Percentiles rank a stretch among this genome's conserved stretches.
phyloP scores from a whole-genome alignment of 1,284 basidiomycete genomes.

The Polyporus tsugae region DNA sequence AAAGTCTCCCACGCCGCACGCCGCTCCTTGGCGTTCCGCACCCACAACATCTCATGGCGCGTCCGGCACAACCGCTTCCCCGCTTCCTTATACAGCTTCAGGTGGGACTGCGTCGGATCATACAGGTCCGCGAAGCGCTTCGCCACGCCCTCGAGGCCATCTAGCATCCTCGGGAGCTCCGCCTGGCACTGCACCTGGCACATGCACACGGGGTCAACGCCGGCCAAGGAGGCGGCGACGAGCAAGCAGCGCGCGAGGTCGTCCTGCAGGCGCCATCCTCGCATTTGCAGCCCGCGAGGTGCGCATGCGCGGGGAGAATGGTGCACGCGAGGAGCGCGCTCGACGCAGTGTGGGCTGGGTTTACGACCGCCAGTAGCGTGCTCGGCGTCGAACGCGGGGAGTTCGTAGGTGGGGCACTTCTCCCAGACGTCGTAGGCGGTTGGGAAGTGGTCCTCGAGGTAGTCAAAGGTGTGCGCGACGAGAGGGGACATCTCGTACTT shows the following conservation, averaged over 20 bases:
- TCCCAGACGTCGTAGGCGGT: background rate
- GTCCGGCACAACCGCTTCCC: background rate
- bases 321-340: background rate
- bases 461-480: background rate
- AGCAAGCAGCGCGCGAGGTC: background rate
- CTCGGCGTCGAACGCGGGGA: no score
- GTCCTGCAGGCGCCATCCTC: no score
- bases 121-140: conserved; percentile 7
- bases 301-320: no score
- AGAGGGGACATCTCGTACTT: conserved; percentile 9
- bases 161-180: background rate
- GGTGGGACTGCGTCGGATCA: background rate
- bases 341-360: no score
- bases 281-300: conserved; percentile 2
- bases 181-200: background rate
- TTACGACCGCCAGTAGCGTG: no score
- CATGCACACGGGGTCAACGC: background rate
- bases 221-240: background rate
- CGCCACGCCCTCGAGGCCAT: background rate
- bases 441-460: conserved; percentile 5
- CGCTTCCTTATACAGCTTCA: background rate
- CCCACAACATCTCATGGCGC: background rate
- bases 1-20: background rate
- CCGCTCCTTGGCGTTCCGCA: background rate
- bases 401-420: no score